Evolutionary conservation across 164 flowering plant genomes (phyloP).

Genomic region (Magnolia kwangsiensis): DNA sequence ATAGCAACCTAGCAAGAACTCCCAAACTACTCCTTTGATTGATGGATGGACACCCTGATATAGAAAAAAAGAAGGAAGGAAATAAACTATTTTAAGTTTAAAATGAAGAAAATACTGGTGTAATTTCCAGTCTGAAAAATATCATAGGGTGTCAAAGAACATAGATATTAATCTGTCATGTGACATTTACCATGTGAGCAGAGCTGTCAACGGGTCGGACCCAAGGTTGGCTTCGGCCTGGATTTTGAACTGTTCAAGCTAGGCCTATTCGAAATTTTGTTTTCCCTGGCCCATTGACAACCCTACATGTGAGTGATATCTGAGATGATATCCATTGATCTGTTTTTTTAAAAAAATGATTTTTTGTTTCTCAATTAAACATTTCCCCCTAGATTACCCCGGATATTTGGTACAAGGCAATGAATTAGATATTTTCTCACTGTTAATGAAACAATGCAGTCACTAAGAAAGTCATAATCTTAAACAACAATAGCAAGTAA

Average conservation of each 20-base stretch:
- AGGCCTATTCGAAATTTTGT: no score
- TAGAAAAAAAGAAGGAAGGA: neutral
- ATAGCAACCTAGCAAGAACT: slow-evolving; percentile 85
- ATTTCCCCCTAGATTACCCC: neutral
- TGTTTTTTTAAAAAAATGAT: neutral
- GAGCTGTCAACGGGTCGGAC: neutral
- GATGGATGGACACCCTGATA: slow-evolving; percentile 87
- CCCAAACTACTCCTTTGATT: slow-evolving; percentile 85
- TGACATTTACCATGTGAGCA: neutral
- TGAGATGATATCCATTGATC: neutral
- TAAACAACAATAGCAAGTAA: no score
- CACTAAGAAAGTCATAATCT: no score
- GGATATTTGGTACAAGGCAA: no score
- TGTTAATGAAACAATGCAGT: no score
- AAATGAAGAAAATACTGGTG: neutral
- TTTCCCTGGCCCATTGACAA: neutral
- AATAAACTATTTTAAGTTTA: neutral
- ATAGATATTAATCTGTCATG: neutral
- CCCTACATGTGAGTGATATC: neutral
- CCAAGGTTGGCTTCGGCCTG: neutral
- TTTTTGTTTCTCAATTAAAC: neutral
- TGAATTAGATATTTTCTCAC: no score
- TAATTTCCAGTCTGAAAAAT: neutral
- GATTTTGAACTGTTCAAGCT: no score
- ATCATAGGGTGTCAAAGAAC: neutral